phyloP scores from a whole-genome alignment of 1,139 yeast species.

The Blastobotrys apis region DNA sequence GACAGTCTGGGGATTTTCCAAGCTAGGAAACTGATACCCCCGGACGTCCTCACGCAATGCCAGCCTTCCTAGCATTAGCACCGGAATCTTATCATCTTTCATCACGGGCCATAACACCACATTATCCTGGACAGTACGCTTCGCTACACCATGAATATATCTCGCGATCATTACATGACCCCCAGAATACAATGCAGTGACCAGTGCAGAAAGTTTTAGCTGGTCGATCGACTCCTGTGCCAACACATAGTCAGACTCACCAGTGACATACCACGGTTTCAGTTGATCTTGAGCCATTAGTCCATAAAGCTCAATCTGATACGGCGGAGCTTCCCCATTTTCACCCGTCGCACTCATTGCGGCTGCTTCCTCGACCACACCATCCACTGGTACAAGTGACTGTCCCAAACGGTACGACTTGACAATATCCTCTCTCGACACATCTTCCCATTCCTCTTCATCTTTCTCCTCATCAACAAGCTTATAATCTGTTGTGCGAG shows the following conservation, averaged over 20 bases:
- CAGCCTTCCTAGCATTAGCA: slow-evolving; percentile 37
- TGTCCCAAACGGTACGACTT: slow-evolving; percentile 59
- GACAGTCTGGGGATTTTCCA: slow-evolving; percentile 39
- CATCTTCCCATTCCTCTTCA: slow-evolving; percentile 15
- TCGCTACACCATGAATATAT: background rate
- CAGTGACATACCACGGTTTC: slow-evolving; percentile 56
- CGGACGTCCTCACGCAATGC: slow-evolving; percentile 81
- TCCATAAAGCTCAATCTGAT: slow-evolving; percentile 64
- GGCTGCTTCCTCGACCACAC: background rate
- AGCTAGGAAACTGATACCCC: slow-evolving; percentile 53
- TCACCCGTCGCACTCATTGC: slow-evolving; percentile 36
- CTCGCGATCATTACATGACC: too few relatives aligned
- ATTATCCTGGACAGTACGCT: slow-evolving; percentile 48
- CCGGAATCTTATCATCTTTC: slow-evolving; percentile 17
- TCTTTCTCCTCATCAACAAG: background rate
- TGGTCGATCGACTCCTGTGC: slow-evolving; percentile 44
- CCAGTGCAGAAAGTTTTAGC: slow-evolving; percentile 3
- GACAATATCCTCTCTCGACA: slow-evolving; percentile 28
- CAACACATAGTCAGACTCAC: slow-evolving; percentile 52
- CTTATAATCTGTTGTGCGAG: background rate
- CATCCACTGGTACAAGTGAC: background rate
- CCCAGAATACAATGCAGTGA: too few relatives aligned
- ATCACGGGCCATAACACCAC: too few relatives aligned
- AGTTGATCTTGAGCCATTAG: slow-evolving; percentile 46
- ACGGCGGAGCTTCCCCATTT: too few relatives aligned